Percentiles rank a stretch among this genome's conserved stretches.
phyloP scores from a whole-genome alignment of 306 rosid species.

The Abrus pulchellus region DNA sequence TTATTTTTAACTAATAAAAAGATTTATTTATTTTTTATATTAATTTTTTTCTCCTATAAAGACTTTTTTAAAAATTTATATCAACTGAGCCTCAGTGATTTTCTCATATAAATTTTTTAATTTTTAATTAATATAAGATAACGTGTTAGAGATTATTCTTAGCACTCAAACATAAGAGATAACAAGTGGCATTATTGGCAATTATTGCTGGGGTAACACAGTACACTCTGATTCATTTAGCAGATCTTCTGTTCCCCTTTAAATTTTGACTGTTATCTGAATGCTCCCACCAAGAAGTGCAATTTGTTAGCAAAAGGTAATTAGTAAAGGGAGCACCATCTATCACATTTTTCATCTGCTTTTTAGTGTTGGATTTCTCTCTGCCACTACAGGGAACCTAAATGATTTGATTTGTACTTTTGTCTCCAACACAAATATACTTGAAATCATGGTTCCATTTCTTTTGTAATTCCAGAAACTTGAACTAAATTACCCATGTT shows the following conservation, averaged over 20 bases:
- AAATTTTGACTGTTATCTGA: slow-evolving; percentile 1
- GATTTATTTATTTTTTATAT: no score
- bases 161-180: not conserved
- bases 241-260: not conserved
- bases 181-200: slow-evolving; percentile 3
- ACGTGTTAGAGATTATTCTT: no score
- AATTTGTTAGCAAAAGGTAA: slow-evolving; percentile 12
- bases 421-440: slow-evolving; percentile 8
- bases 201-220: slow-evolving; percentile 21
- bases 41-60: no score
- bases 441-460: not conserved
- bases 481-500: not conserved
- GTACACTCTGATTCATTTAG: not conserved
- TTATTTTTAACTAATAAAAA: no score
- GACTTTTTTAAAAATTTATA: no score
- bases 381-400: not conserved
- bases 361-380: slow-evolving; percentile 25
- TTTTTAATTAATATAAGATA: no score
- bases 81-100: no score
- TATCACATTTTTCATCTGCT: not conserved
- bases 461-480: not conserved
- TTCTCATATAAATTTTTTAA: no score
- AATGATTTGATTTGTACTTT: slow-evolving; percentile 20
- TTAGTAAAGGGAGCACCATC: slow-evolving; percentile 4
- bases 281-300: slow-evolving; percentile 1